phyloP scores from a whole-genome alignment of 495 filamentous ascomycete genomes.

The Cercophora sp. region DNA sequence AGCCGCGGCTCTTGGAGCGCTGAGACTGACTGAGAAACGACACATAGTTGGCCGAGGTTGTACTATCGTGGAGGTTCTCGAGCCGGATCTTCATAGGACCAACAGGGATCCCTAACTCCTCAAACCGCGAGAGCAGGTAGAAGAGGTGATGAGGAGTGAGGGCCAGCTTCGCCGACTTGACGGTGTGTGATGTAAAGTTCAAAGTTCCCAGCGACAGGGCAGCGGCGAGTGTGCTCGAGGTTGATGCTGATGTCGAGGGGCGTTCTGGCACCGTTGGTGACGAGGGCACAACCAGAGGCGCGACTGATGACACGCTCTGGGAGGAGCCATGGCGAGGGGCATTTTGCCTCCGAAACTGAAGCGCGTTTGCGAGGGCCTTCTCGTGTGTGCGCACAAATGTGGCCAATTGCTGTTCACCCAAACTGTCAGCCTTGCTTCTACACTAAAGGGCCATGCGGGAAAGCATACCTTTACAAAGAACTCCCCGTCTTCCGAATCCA shows the following conservation, averaged over 20 bases:
- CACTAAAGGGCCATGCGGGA: neutral
- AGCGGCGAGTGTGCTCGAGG: slow-evolving; percentile 70
- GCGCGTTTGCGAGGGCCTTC: slow-evolving; percentile 91
- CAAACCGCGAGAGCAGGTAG: slow-evolving; percentile 90
- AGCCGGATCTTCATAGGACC: slow-evolving; percentile 94
- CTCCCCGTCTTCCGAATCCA: slow-evolving; percentile 87
- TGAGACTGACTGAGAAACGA: slow-evolving; percentile 85
- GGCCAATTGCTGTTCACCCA: slow-evolving; percentile 68
- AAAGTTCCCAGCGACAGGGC: slow-evolving; percentile 82
- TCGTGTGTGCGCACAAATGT: slow-evolving; percentile 96
- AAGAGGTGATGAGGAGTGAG: slow-evolving; percentile 97
- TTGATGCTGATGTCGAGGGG: slow-evolving; percentile 56
- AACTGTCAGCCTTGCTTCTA: slow-evolving; percentile 17
- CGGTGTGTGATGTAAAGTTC: slow-evolving; percentile 74
- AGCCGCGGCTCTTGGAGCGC: slow-evolving; percentile 66
- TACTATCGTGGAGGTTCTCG: slow-evolving; percentile 88
- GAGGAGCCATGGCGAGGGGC: slow-evolving; percentile 59
- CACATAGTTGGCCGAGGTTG: slow-evolving; percentile 85
- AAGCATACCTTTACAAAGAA: slow-evolving; percentile 74
- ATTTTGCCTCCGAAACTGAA: slow-evolving; percentile 72
- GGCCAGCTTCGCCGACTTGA: slow-evolving; percentile 86
- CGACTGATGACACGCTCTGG: slow-evolving; percentile 47
- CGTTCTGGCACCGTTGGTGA: slow-evolving; percentile 48
- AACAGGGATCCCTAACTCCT: slow-evolving; percentile 83
- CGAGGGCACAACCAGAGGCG: slow-evolving; percentile 44